These are phyloP conservation scores for Gonapodya prolifera DNA, from an alignment of 192 early-diverging fungal genomes.

Conservation along the genomic window DNA sequence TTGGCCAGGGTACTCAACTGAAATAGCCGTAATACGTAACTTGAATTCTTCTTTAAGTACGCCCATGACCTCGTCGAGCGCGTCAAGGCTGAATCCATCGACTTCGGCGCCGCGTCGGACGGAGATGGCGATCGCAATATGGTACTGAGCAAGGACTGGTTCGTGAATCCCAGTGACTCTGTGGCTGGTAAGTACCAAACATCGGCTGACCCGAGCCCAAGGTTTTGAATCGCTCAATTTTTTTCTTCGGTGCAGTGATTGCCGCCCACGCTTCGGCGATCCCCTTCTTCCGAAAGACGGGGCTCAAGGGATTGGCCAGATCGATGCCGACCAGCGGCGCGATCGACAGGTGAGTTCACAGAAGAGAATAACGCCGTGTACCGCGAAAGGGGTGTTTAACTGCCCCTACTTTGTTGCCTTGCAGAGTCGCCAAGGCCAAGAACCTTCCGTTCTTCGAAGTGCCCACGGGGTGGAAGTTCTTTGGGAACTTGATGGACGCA, in stretches of 20 bases:
- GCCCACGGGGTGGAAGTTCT: conserved; percentile 62
- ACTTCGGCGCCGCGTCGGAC: conserved; percentile 66
- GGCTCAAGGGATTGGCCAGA: conserved; percentile 76
- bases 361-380: conserved; percentile 33
- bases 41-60: conserved; percentile 31
- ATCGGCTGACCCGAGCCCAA: not conserved
- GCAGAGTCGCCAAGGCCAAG: not conserved
- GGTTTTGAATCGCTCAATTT: not conserved
- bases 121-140: conserved; percentile 98
- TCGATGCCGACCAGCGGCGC: conserved; percentile 94
- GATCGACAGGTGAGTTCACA: conserved; percentile 79
- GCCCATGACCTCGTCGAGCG: conserved; percentile 85
- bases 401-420: no score
- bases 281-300: conserved; percentile 79
- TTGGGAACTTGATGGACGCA: conserved; percentile 98
- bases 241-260: conserved; percentile 43
- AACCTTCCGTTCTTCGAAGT: not conserved
- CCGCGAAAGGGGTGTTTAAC: not conserved
- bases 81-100: conserved; percentile 62
- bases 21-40: not conserved
- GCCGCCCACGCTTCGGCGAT: conserved; percentile 79
- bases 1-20: not conserved
- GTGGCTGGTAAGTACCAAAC: conserved; percentile 48
- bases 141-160: conserved; percentile 81
- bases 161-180: conserved; percentile 94